Evolutionary conservation across 306 rosid genomes (phyloP), one percentile per base, ranked within the genome.

Genomic region (Vicia villosa): DNA sequence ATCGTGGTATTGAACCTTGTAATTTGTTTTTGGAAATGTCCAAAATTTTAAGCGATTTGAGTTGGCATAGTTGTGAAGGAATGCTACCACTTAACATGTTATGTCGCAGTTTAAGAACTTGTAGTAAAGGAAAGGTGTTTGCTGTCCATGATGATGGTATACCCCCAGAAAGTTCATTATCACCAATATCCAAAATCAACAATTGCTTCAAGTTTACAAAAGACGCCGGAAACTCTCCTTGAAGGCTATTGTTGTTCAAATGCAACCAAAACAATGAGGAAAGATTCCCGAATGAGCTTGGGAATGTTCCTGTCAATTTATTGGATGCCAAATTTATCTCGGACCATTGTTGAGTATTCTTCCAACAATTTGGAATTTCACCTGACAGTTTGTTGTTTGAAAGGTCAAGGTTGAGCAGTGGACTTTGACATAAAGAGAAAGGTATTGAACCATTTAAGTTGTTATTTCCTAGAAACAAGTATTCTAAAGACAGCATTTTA

Each of bases 311-410:
- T 3, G 57, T 19, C 17, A 74, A 17, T 20, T 74, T 28, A 14
- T 74, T 74, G 1, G 37, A 41, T 26, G 78, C 54, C 38, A 74
- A 42, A 3, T 74, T 65, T 52, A 74, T 74, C 5, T 40, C 66
- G 1, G 19, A 4, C 57, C 13, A 52, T 4, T 0, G 0, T 11
- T 7, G 5, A 41, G 1, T 16, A 16, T 50, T 8, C 1, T 22
- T 14, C 68, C 57, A 65, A 42, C 71, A 63, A 26, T 72, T 41
- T 5, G 68, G 75, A 45, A 76, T 52, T 24, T 51, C 30, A 11
- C 81, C 76, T 10, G 69, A 15, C 5, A 81, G 9, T 6, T 55
- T 61, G 34, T 81, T 81, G 12, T 19, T 6, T 3, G 81, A 76
- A 21, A 72, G 63, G 30, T 62, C 77, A 49, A 73, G 70, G 3